Base-by-base conservation (phyloP, 1,284 basidiomycete genomes). In the Ganoderma resinaceum region DNA sequence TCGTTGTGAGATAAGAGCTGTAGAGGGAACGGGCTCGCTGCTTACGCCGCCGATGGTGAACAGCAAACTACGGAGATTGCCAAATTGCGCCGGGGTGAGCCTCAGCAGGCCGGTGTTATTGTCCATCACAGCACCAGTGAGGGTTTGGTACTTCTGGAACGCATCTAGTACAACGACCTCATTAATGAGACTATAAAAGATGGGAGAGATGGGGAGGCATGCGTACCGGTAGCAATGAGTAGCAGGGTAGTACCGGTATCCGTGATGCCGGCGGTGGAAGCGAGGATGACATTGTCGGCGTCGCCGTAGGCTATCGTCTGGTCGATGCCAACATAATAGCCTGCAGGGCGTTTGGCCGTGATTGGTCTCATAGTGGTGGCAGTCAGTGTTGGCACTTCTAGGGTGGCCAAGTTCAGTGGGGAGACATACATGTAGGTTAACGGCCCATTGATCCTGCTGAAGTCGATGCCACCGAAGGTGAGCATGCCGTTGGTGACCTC, bases 301-400 rank as follows among this genome's bases (percentile, higher is more conserved):
- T 75, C 35, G 20, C 87, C 86, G 70, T 89, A 91, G 18, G 78
- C 78, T 66, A 91, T 80, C 60, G 82, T 80, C 77, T 90, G 84
- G 75, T 88, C 80, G 72, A 91, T 87, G n/a, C 90, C 90, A 85
- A 89, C 91, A 80, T 83, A 91, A 46, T 78, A 70, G 62, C 72
- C 80, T 7, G 88, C 82, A 23, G 89, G 89, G 12, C 66, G 74
- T 0, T 84, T 84, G 11, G 72, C 74, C 0, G 87, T 89, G 61
- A 86, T 63, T 9, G 87, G 82, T 5, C 85, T 87, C n/a, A 43
- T 2, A 40, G 40, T 49, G 46, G 26, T 26, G 26, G 23, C 23
- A 49, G 23, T 23, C 4, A 26, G 46, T 26, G 5, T 26, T 23
- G 14, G 5, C 23, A 49, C 46, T 23, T 26, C 3, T 23, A 14